These are phyloP conservation scores for Skeletonema costatum DNA, from an alignment of 108 stramenopile genomes.

Conservation along the genomic window DNA sequence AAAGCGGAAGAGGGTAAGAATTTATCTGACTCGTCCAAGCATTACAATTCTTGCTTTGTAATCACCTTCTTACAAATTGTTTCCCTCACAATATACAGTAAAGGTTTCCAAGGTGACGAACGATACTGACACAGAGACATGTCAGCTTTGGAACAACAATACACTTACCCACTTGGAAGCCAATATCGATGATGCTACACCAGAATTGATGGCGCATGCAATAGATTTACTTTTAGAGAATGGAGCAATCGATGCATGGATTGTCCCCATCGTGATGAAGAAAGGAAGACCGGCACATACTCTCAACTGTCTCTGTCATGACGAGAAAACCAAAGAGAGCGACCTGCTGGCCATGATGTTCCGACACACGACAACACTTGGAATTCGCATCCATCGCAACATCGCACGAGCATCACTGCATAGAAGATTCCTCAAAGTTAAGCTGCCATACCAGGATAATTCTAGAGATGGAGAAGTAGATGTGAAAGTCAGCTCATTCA, in stretches of 20 bases:
- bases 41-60: background rate
- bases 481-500: constrained; percentile 77
- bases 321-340: constrained; percentile 14
- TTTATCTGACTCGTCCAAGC: background rate
- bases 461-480: constrained; percentile 57
- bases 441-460: constrained; percentile 53
- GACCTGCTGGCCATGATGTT: constrained; percentile 72
- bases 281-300: constrained; percentile 88
- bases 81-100: background rate
- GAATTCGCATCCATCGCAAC: constrained; percentile 72
- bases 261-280: constrained; percentile 92
- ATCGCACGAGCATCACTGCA: constrained; percentile 75
- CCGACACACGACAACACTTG: constrained; percentile 88
- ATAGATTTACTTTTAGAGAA: constrained; percentile 63
- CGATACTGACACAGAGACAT: background rate
- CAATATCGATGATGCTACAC: constrained; percentile 93
- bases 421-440: constrained; percentile 61
- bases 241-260: constrained; percentile 90
- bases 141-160: constrained; percentile 49
- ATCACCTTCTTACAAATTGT: background rate
- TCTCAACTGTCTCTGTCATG: constrained; percentile 77
- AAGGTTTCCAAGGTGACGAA: background rate
- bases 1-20: constrained; percentile 30
- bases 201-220: constrained; percentile 79
- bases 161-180: constrained; percentile 74